phyloP scores from a whole-genome alignment of 2,329 filamentous ascomycete species.

The Fusarium sp. region DNA sequence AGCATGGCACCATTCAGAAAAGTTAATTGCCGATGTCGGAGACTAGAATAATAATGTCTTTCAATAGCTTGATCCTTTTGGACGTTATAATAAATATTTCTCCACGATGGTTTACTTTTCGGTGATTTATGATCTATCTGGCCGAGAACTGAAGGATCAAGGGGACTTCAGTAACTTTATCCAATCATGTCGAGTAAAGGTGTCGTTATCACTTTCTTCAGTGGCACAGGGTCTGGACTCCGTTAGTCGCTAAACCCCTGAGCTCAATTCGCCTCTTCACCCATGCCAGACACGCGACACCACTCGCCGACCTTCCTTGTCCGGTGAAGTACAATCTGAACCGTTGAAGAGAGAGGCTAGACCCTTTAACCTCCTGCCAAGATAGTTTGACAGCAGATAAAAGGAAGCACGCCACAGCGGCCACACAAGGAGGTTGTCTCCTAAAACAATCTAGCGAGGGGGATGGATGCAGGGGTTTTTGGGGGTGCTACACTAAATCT shows the following conservation, averaged over 20 bases:
- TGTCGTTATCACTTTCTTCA: neutral
- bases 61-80: neutral
- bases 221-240: conserved; percentile 13
- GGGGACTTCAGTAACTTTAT: neutral
- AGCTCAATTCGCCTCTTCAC: neutral
- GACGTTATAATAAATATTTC: neutral
- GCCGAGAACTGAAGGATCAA: neutral
- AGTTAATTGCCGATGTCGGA: conserved; percentile 9
- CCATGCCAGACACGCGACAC: conserved; percentile 17
- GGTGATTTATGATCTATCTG: neutral
- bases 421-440: neutral
- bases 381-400: conserved; percentile 8
- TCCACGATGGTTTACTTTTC: neutral
- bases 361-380: neutral
- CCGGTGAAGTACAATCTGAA: neutral
- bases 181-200: conserved; percentile 11
- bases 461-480: neutral
- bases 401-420: neutral
- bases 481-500: neutral
- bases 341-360: neutral
- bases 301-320: conserved; percentile 11
- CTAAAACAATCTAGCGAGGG: neutral
- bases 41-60: neutral
- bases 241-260: neutral
- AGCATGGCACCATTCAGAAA: conserved; percentile 13